Evolutionary conservation across 2,329 filamentous ascomycete genomes (phyloP).

Genomic region (Leptodontidium sp.): DNA sequence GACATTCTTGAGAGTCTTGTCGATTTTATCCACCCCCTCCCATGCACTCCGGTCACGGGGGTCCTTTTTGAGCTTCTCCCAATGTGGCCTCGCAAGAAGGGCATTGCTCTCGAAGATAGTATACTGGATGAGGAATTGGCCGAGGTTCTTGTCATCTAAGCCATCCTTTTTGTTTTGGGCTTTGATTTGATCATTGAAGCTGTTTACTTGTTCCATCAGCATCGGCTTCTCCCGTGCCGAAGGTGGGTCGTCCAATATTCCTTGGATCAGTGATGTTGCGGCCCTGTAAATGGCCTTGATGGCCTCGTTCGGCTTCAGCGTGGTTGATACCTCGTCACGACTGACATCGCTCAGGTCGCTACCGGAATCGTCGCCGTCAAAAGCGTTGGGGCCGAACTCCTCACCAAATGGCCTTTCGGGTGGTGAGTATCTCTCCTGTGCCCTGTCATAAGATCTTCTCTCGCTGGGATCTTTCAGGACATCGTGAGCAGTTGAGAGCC

Average conservation of each 20-base stretch:
- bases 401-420: background rate
- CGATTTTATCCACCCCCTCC: background rate
- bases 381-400: background rate
- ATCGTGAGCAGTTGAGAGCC: background rate
- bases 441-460: background rate
- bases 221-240: background rate
- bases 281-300: background rate
- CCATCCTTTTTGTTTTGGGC: background rate
- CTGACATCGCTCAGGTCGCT: background rate
- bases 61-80: background rate
- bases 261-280: background rate
- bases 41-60: background rate
- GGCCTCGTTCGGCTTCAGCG: background rate
- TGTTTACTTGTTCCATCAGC: background rate
- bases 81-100: slow-evolving; percentile 1
- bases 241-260: background rate
- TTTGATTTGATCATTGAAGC: slow-evolving; percentile 6
- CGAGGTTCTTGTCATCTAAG: background rate
- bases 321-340: background rate
- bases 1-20: background rate
- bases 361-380: background rate
- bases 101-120: slow-evolving; percentile 11
- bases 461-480: background rate
- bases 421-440: background rate
- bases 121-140: background rate